Base-by-base conservation (phyloP, 2,329 filamentous ascomycete species). In the Elsinoe fawcettii region DNA sequence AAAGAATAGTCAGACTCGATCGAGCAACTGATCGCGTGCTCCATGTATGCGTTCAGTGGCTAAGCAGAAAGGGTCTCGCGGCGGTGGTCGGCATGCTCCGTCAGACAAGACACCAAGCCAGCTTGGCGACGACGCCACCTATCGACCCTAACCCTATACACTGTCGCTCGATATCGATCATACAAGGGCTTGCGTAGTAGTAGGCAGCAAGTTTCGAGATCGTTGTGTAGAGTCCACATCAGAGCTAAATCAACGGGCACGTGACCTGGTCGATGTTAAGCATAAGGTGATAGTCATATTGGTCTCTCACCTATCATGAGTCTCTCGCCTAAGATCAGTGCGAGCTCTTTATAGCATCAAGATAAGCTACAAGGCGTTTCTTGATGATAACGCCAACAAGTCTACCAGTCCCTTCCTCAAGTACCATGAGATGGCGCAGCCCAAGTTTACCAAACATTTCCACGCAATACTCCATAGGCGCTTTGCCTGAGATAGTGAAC, bases 401-500 rank as follows among this genome's bases (percentile, higher is more conserved):
- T 60, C 62, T 70, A 1, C 77, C 74, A 20, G 71, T 78, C 1
- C 77, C 77, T 59, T 80, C 76, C 60, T 80, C 77, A 1, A 76
- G 72, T 5, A 83, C 68, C 63, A 79, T 76, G 43, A 83, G 60
- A 68, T 82, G 74, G 58, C 79, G 68, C 61, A 82, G 60, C 0
- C 80, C 80, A 41, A 84, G 63, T 64, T 81, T 81, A 2, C 75
- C 75, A 69, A 83, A 82, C 75, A 83, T 78, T 66, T 83, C 80
- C 1, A 82, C 77, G 0, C 75, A 78, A 65, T 80, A 80, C 65
- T 84, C 81, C 63, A 83, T 71, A 8, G 80, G 80, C 43, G 80
- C 78, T 44, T 74, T 73, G 1, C 71, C 73, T 56, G 72, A 76
- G 5, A 83, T 66, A 1, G 69, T 75, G 58, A 83, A 60, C 1